phyloP scores from a whole-genome alignment of 495 filamentous ascomycete species.

The Haplographium delicatum region DNA sequence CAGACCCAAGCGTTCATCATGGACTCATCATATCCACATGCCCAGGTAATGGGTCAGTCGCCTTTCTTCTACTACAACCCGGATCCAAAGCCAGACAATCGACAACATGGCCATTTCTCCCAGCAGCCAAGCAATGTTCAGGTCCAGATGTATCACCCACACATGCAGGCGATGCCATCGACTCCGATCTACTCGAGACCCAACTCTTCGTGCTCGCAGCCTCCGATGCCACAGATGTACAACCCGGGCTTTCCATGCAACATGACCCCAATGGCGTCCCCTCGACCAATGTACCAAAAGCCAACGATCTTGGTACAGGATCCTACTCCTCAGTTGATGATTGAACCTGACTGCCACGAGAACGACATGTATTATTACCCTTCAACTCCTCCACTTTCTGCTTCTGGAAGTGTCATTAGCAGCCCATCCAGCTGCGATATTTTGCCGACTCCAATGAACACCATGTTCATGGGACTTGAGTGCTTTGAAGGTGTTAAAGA shows the following conservation, averaged over 20 bases:
- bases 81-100: slow-evolving; percentile 66
- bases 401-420: slow-evolving; percentile 76
- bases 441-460: slow-evolving; percentile 76
- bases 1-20: slow-evolving; percentile 7
- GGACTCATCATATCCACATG: slow-evolving; percentile 26
- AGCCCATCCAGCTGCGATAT: slow-evolving; percentile 78
- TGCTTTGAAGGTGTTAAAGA: slow-evolving; percentile 77
- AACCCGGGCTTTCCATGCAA: slow-evolving; percentile 50
- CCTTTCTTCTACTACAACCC: slow-evolving; percentile 91
- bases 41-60: slow-evolving; percentile 64
- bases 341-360: slow-evolving; percentile 70
- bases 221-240: slow-evolving; percentile 55
- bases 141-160: slow-evolving; percentile 26
- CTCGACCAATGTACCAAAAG: slow-evolving; percentile 70
- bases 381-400: slow-evolving; percentile 83
- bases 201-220: slow-evolving; percentile 54
- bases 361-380: slow-evolving; percentile 71
- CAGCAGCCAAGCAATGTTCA: slow-evolving; percentile 60
- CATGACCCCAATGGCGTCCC: slow-evolving; percentile 74
- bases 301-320: slow-evolving; percentile 66
- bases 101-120: slow-evolving; percentile 79
- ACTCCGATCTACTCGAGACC: slow-evolving; percentile 72
- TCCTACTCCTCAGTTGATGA: slow-evolving; percentile 64
- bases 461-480: slow-evolving; percentile 69
- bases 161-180: slow-evolving; percentile 49